Conservation (phyloP, 1,139 yeast genomes). For the Hyphopichia pseudoburtonii region DNA sequence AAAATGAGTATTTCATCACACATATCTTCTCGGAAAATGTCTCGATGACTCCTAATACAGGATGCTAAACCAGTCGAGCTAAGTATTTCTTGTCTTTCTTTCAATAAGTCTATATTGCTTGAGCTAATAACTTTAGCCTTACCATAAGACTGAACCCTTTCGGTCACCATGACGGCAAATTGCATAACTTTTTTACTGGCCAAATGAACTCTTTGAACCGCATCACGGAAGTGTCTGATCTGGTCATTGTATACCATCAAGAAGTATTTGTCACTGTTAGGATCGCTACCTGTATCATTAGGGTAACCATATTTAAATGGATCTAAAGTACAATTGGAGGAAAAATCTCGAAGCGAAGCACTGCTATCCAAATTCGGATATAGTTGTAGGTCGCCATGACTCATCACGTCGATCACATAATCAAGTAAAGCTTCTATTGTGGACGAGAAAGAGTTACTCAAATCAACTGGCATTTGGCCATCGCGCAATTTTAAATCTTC, state of each 20-base stretch:
- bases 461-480: conserved; percentile 31
- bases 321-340: conserved; percentile 30
- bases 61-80: conserved; percentile 64
- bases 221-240: conserved; percentile 71
- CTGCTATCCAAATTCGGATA: conserved; percentile 22
- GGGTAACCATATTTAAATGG: conserved; percentile 31
- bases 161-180: conserved; percentile 75
- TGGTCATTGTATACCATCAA: conserved; percentile 77
- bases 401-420: conserved; percentile 72
- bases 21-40: conserved; percentile 79
- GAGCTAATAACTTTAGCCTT: conserved; percentile 68
- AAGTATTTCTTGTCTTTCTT: conserved; percentile 54
- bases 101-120: conserved; percentile 45
- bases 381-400: conserved; percentile 41
- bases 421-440: conserved; percentile 65
- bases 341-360: conserved; percentile 22
- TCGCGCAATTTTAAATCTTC: conserved; percentile 8
- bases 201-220: conserved; percentile 60
- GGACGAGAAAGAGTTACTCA: conserved; percentile 31
- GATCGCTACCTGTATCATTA: conserved; percentile 34
- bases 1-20: conserved; percentile 68
- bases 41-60: conserved; percentile 66
- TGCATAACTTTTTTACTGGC: conserved; percentile 67
- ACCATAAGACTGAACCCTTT: conserved; percentile 62
- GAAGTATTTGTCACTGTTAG: conserved; percentile 51